Conservation (phyloP, 805 yeast genomes). For the Kockiozyma suomiensis region DNA sequence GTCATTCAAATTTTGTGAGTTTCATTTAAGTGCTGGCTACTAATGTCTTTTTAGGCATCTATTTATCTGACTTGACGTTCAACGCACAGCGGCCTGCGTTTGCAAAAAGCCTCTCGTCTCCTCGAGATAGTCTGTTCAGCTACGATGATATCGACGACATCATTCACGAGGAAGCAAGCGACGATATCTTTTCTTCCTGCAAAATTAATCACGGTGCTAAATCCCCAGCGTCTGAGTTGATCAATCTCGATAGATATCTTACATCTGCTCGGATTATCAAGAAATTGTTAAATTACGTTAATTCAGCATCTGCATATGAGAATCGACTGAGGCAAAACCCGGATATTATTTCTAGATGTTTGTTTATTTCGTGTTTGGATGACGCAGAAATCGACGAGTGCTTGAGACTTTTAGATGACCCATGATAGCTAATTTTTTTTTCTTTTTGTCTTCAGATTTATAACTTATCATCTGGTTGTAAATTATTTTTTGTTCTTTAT, state of each 20-base stretch:
- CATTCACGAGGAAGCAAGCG: slow-evolving; percentile 1
- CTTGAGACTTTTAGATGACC: slow-evolving; percentile 45
- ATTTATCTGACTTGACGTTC: slow-evolving; percentile 77
- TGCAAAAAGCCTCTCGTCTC: slow-evolving; percentile 38
- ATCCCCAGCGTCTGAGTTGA: slow-evolving; percentile 40
- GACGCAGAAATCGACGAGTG: slow-evolving; percentile 57
- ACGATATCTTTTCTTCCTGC: slow-evolving; percentile 5
- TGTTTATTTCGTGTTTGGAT: slow-evolving; percentile 72
- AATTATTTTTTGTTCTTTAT: too few relatives aligned
- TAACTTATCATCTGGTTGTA: neutral
- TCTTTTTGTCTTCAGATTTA: too few relatives aligned
- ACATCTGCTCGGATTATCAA: slow-evolving; percentile 76
- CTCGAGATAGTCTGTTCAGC: slow-evolving; percentile 30
- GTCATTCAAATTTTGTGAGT: neutral
- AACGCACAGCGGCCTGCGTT: slow-evolving; percentile 65
- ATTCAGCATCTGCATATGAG: slow-evolving; percentile 73
- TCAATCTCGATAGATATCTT: slow-evolving; percentile 78
- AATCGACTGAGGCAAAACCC: slow-evolving; percentile 51
- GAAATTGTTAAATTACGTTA: slow-evolving; percentile 75
- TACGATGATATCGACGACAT: slow-evolving; percentile 42
- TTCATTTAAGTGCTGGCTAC: neutral
- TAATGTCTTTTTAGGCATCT: slow-evolving; percentile 50
- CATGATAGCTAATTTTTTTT: slow-evolving; percentile 9
- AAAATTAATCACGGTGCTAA: too few relatives aligned
- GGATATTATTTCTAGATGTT: slow-evolving; percentile 77